Evolutionary conservation across 768 basidiomycete species (phyloP).

Genomic region (Calocera cornea): DNA sequence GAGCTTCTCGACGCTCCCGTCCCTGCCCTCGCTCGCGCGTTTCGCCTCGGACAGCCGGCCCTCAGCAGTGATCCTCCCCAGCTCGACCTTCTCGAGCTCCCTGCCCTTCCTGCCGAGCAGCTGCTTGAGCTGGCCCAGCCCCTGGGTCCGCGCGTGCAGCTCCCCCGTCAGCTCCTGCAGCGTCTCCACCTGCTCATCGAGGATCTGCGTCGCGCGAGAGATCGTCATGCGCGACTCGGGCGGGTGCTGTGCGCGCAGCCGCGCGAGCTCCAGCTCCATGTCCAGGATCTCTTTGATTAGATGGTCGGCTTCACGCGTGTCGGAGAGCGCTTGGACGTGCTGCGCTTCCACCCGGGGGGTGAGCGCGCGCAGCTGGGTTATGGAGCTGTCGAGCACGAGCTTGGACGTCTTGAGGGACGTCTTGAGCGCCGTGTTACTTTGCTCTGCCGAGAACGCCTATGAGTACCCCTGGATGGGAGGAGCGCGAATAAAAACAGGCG

Average conservation of each 20-base stretch:
- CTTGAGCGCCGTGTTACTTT: constrained; percentile 43
- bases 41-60: constrained; percentile 48
- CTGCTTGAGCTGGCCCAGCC: neutral
- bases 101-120: constrained; percentile 37
- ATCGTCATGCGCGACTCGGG: constrained; percentile 71
- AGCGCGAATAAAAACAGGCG: constrained; percentile 21
- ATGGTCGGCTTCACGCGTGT: constrained; percentile 40
- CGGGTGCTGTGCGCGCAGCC: constrained; percentile 61
- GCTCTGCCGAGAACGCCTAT: constrained; percentile 49
- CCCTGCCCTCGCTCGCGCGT: constrained; percentile 52
- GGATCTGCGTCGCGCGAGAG: constrained; percentile 53
- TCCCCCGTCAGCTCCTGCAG: constrained; percentile 67
- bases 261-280: constrained; percentile 61
- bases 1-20: constrained; percentile 27
- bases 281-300: constrained; percentile 71
- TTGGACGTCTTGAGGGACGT: constrained; percentile 48
- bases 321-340: constrained; percentile 40
- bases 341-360: constrained; percentile 29
- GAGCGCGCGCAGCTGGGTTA: neutral
- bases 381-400: constrained; percentile 40
- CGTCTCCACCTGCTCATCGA: constrained; percentile 60
- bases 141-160: constrained; percentile 26
- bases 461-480: constrained; percentile 48
- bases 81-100: constrained; percentile 45
- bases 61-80: constrained; percentile 42